These are phyloP conservation scores for Macrolepiota fuliginosa DNA, from an alignment of 768 basidiomycete genomes.

Conservation along the genomic window DNA sequence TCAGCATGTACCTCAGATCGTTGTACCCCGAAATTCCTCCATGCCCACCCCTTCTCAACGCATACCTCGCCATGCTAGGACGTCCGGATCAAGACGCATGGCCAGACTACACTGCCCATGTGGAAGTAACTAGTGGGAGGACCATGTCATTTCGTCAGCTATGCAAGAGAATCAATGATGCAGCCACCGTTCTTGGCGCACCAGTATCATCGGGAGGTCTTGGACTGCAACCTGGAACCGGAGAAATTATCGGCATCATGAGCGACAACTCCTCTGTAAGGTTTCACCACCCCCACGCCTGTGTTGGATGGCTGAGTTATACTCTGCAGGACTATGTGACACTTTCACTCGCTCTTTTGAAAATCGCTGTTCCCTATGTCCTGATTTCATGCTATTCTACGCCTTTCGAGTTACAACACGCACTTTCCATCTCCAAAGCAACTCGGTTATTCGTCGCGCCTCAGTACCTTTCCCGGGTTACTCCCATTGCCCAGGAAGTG, in stretches of 20 bases:
- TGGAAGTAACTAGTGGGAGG: conserved; percentile 52
- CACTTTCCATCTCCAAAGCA: conserved; percentile 27
- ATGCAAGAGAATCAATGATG: conserved; percentile 44
- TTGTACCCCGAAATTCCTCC: conserved; percentile 48
- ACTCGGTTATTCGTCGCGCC: conserved; percentile 33
- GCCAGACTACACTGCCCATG: conserved; percentile 51
- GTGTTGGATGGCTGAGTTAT: not conserved
- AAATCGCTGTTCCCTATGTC: conserved; percentile 27
- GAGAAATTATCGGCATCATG: conserved; percentile 66
- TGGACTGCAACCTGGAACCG: conserved; percentile 42
- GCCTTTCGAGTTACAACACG: conserved; percentile 33
- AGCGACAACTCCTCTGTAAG: conserved; percentile 66
- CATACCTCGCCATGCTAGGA: conserved; percentile 50
- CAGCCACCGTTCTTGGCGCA: conserved; percentile 54
- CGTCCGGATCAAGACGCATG: conserved; percentile 52
- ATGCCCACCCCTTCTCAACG: conserved; percentile 48
- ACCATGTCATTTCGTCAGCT: conserved; percentile 46
- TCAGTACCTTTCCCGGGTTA: conserved; percentile 23
- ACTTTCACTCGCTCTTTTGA: conserved; percentile 26
- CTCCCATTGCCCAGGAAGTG: conserved; percentile 29
- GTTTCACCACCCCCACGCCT: not conserved
- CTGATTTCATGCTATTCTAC: conserved; percentile 34
- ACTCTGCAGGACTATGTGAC: conserved; percentile 30
- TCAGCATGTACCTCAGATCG: conserved; percentile 56
- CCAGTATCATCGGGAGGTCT: conserved; percentile 50